phyloP scores from a whole-genome alignment of 345 rosid species.

The Eucalyptus camaldulensis region DNA sequence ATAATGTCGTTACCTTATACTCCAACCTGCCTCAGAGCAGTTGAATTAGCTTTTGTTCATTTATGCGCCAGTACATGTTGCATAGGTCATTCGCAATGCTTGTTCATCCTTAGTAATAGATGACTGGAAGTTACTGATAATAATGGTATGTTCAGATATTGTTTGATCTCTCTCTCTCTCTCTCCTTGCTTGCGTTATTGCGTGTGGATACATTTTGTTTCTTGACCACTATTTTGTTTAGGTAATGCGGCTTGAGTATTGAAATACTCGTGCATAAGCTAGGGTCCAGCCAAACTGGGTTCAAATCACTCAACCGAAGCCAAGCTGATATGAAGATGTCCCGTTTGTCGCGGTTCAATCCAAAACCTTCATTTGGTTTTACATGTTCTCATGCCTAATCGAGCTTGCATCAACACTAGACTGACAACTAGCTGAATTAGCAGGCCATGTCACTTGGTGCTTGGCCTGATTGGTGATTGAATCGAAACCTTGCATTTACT shows the following conservation, averaged over 20 bases:
- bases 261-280: neutral
- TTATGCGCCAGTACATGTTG: neutral
- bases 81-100: neutral
- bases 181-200: neutral
- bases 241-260: neutral
- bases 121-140: neutral
- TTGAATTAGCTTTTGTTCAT: neutral
- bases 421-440: neutral
- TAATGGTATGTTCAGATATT: neutral
- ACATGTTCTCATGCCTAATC: neutral
- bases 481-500: neutral
- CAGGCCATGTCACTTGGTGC: neutral
- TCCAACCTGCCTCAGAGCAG: neutral
- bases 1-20: neutral
- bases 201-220: neutral
- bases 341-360: neutral
- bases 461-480: neutral
- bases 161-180: neutral
- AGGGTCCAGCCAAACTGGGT: neutral
- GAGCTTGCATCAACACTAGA: neutral
- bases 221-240: neutral
- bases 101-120: neutral
- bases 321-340: neutral
- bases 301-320: neutral
- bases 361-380: neutral